Conservation (phyloP, 257 asterid species). For the Perilla frutescens region DNA sequence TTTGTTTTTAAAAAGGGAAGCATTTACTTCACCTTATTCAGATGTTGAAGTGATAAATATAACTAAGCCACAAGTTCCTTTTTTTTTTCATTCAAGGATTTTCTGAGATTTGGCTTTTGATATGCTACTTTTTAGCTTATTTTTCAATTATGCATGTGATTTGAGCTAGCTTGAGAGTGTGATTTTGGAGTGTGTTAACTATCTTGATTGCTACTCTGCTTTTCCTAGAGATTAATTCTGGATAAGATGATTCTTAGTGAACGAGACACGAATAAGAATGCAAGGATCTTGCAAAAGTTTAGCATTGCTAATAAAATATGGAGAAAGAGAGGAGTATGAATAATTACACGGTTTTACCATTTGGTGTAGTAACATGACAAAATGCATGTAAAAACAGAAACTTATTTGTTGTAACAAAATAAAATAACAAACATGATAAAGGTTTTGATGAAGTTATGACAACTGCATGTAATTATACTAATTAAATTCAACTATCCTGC, state of each 20-base stretch:
- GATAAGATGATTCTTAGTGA: constrained; percentile 1
- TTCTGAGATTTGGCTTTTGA: constrained; percentile 13
- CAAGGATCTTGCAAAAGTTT: constrained; percentile 11
- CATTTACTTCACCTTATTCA: too few relatives aligned
- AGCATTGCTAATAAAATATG: too few relatives aligned
- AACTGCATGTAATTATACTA: not conserved
- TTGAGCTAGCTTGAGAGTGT: not conserved
- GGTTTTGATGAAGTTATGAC: not conserved
- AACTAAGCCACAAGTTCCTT: not conserved
- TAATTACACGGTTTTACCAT: not conserved
- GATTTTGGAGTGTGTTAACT: constrained; percentile 1
- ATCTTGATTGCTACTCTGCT: not conserved
- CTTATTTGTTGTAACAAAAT: too few relatives aligned
- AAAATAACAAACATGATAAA: not conserved
- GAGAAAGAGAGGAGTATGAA: too few relatives aligned
- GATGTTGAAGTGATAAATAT: too few relatives aligned
- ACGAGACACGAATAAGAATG: not conserved
- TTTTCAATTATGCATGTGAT: not conserved
- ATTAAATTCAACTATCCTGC: not conserved
- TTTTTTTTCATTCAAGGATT: not conserved
- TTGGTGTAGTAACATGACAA: too few relatives aligned
- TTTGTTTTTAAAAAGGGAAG: too few relatives aligned
- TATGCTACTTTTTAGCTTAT: too few relatives aligned
- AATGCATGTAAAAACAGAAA: too few relatives aligned
- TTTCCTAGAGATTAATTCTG: not conserved